Evolutionary conservation across 495 filamentous ascomycete species (phyloP), one percentile per base, ranked within the genome.

Genomic region (Neurospora sp.): DNA sequence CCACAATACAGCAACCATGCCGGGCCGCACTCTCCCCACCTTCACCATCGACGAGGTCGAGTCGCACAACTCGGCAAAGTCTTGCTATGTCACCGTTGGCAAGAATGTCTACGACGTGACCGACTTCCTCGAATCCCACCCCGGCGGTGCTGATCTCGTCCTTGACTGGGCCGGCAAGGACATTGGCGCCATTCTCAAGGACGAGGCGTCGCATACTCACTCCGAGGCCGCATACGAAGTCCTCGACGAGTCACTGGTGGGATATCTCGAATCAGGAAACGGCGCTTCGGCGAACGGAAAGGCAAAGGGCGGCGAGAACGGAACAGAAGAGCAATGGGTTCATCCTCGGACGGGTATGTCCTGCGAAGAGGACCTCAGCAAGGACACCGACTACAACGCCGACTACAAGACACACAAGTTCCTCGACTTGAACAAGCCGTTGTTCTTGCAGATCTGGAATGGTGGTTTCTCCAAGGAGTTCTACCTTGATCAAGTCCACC

Each of bases 71-170:
- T 91, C 87, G 68, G 82, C 80, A 46, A 90, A 94, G 80, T 96
- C 93, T 31, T 98, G 96, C 87, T 99, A 94, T 85, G 93, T 99
- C 75, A 94, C 93, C 0, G 81, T 97, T 59, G 96, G 93, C 41
- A 87, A 86, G 37, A 95, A 94, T 75, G 96, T 98, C 76, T 98
- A 93, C 88, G 94, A 99, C 86, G 88, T 99, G 73, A 97, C 96
- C 35, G 85, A 89, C 37, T 99, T 99, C 78, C 79, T 98, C 71
- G 86, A 91, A 68, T 89, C 92, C 73, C 96, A 99, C 80, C 96
- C 96, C 41, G 96, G 95, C 74, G 96, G 96, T 71, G 88, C 88
- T 76, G 93, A 98, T 73, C 81, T 98, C 73, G 90, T 99, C 72
- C 85, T 98, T 68, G 91, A 97, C 70, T 94, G 96, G 83, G 96